A percentile compares a stretch with the other conserved stretches of the same genome.
Evolutionary conservation across 257 asterid species (phyloP).

Genomic region (Lycium barbarum): DNA sequence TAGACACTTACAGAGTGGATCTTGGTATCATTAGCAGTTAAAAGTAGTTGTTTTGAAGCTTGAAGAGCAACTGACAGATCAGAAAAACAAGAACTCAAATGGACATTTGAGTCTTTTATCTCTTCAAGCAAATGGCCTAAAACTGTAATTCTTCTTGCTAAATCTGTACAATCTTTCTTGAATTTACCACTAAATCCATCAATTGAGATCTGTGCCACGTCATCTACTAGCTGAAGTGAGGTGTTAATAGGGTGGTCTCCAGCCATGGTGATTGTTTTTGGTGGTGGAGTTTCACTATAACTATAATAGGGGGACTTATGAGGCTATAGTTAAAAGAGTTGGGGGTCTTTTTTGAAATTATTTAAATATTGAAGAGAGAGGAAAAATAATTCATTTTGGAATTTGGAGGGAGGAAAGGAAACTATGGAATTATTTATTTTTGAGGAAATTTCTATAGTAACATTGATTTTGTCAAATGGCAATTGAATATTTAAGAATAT

Average conservation of each 20-base stretch:
- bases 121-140: constrained; percentile 85
- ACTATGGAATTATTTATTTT: neutral
- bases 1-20: constrained; percentile 50
- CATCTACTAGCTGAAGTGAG: constrained; percentile 67
- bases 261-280: constrained; percentile 54
- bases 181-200: constrained; percentile 76
- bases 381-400: neutral
- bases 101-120: constrained; percentile 63
- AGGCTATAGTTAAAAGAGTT: constrained; percentile 22
- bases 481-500: constrained; percentile 19
- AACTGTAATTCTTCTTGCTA: constrained; percentile 77
- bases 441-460: neutral
- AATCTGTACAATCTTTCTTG: constrained; percentile 85
- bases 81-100: constrained; percentile 51
- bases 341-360: neutral
- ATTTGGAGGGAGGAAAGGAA: neutral
- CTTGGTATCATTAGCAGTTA: constrained; percentile 55
- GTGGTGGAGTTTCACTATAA: constrained; percentile 35
- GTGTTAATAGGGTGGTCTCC: constrained; percentile 33
- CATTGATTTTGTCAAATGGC: constrained; percentile 1
- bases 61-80: constrained; percentile 65
- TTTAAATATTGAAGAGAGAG: neutral
- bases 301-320: constrained; percentile 19
- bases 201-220: constrained; percentile 63
- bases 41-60: constrained; percentile 57